These are phyloP conservation scores for Geotrichum cucujoidarum DNA, from an alignment of 1,139 yeast species.

Conservation along the genomic window DNA sequence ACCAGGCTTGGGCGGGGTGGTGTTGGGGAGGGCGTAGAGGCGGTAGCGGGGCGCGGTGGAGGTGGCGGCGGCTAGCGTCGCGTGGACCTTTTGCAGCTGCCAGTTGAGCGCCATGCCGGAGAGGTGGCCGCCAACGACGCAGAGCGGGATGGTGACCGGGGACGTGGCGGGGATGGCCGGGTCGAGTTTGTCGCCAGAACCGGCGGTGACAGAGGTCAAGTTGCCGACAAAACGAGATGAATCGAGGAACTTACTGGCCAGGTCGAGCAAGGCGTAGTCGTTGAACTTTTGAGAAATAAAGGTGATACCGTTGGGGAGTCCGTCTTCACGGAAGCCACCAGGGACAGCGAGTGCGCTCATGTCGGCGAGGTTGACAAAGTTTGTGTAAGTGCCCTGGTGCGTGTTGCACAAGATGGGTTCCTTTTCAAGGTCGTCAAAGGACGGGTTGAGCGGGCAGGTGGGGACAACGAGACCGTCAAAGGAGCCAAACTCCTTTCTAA, in stretches of 20 bases:
- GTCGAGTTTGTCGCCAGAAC: conserved; percentile 41
- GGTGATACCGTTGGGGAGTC: conserved; percentile 86
- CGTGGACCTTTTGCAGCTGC: conserved; percentile 84
- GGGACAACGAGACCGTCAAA: conserved; percentile 82
- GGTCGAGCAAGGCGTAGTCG: conserved; percentile 80
- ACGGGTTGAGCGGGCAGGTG: conserved; percentile 88
- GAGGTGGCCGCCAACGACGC: conserved; percentile 95
- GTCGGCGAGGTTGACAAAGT: conserved; percentile 91
- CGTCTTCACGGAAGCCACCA: conserved; percentile 77
- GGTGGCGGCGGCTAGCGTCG: conserved; percentile 61
- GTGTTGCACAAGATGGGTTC: conserved; percentile 87
- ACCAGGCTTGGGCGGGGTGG: conserved; percentile 86
- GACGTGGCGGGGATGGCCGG: conserved; percentile 38
- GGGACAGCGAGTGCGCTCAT: conserved; percentile 89
- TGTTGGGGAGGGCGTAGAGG: conserved; percentile 74
- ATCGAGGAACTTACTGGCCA: conserved; percentile 67
- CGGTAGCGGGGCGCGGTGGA: conserved; percentile 68
- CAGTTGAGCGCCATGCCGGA: conserved; percentile 85
- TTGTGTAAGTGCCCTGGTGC: conserved; percentile 92
- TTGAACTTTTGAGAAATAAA: conserved; percentile 73
- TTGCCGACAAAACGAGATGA: conserved; percentile 46
- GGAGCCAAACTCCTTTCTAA: conserved; percentile 49
- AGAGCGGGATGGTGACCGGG: conserved; percentile 52
- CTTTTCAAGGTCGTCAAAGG: conserved; percentile 58
- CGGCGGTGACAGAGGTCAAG: conserved; percentile 28